Evolutionary conservation across 768 basidiomycete genomes (phyloP), one percentile per base, ranked within the genome.

Genomic region (Tephrocybe rancida): DNA sequence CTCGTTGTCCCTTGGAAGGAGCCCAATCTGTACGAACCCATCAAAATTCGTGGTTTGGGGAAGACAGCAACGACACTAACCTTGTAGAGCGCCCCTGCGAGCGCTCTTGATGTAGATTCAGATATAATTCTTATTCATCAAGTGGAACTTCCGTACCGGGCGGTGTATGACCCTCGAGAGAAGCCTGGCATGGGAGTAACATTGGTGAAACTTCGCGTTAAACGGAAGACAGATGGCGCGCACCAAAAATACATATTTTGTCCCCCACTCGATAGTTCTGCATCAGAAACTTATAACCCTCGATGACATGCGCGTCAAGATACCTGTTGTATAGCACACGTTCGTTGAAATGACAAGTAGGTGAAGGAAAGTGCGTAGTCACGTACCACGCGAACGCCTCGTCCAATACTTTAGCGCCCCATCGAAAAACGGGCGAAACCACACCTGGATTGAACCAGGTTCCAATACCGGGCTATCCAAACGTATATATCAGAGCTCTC

Each of bases 271-370:
- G 74, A 64, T 87, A 90, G 61, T 87, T 91, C 56, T 87, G 78
- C 90, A 92, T 91, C 48, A 92, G 70, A 66, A 86, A 92, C 56
- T 71, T 73, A 67, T 92, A 93, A 0, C 91, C 91, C 8, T 80
- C 85, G 69, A 84, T 80, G 21, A 91, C 85, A 68, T 91, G 89
- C 1, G 64, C 78, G 48, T 85, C 83, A 37, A 91, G 72, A 61
- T 86, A 90, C 83, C 87, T 88, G n/a, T n/a, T n/a, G n/a, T n/a
- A n/a, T n/a, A 34, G 11, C 3, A 34, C 22, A 37, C 43, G 29
- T 18, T 13, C 18, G 19, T 30, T 22, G 44, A 32, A 24, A 24
- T 1, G 37, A 43, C 26, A 16, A 6, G 7, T 7, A 9, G n/a
- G 35, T 5, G n/a, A 37, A 16, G 5, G 35, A 9, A 11, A n/a